Conservation (phyloP, 768 basidiomycete genomes). For the Mrakia hoshinonis region DNA sequence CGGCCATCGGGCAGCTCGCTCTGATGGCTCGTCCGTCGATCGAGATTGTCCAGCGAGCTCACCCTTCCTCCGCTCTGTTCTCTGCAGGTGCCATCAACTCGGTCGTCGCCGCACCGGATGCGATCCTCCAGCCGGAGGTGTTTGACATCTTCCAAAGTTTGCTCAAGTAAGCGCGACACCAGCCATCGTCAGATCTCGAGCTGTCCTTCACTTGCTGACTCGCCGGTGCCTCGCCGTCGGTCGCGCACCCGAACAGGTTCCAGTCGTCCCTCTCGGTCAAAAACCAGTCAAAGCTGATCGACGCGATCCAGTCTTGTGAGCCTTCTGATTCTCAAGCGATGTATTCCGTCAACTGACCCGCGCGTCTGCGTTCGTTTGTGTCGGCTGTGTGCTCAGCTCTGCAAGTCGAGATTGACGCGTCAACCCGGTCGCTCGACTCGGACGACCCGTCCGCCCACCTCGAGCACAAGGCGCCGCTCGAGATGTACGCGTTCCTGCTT, state of each 20-base stretch:
- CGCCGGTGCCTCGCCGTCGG: slow-evolving; percentile 20
- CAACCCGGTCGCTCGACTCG: slow-evolving; percentile 56
- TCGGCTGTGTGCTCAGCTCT: slow-evolving; percentile 45
- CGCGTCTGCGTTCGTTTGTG: not conserved
- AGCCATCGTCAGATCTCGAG: not conserved
- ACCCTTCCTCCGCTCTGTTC: slow-evolving; percentile 8
- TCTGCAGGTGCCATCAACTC: slow-evolving; percentile 63
- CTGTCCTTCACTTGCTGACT: not conserved
- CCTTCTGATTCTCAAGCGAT: not conserved
- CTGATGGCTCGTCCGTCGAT: too few relatives aligned
- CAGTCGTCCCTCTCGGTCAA: slow-evolving; percentile 41
- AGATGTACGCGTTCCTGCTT: slow-evolving; percentile 86
- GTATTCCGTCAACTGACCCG: not conserved
- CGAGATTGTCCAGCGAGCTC: not conserved
- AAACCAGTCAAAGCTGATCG: slow-evolving; percentile 75
- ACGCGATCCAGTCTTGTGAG: slow-evolving; percentile 65
- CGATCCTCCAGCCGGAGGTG: slow-evolving; percentile 56
- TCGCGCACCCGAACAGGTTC: slow-evolving; percentile 48
- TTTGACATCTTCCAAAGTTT: slow-evolving; percentile 77
- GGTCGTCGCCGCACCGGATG: slow-evolving; percentile 67
- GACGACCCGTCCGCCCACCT: slow-evolving; percentile 55
- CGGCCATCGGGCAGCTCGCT: too few relatives aligned
- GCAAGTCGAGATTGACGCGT: slow-evolving; percentile 61
- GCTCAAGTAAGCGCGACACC: slow-evolving; percentile 50
- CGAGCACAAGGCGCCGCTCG: slow-evolving; percentile 67